Percentiles rank a stretch among this genome's conserved stretches.
These are phyloP conservation scores for Centella asiatica DNA, from an alignment of 129 eudicot species.

Conservation along the genomic window DNA sequence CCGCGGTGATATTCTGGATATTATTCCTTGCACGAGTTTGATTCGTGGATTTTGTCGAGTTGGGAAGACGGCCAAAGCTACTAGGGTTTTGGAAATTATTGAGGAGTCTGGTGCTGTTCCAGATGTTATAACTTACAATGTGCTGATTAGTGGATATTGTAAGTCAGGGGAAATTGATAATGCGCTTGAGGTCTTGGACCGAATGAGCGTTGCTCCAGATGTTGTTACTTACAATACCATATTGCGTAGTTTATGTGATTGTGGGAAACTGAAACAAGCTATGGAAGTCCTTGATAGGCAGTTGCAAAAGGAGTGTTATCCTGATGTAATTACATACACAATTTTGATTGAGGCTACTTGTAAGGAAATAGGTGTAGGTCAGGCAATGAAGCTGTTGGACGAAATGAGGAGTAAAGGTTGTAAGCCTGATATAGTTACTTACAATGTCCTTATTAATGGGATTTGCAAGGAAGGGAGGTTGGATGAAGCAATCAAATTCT, in stretches of 20 bases:
- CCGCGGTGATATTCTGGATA: conserved; percentile 70
- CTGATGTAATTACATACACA: conserved; percentile 78
- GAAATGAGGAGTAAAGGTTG: conserved; percentile 82
- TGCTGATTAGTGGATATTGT: conserved; percentile 74
- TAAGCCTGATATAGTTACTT: conserved; percentile 75
- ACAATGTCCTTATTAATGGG: conserved; percentile 76
- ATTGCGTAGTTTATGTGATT: conserved; percentile 54
- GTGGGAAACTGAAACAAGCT: conserved; percentile 67
- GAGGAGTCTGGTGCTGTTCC: conserved; percentile 84
- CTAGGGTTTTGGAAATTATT: conserved; percentile 73
- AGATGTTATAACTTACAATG: conserved; percentile 78
- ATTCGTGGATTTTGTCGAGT: conserved; percentile 63
- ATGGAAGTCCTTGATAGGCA: conserved; percentile 56
- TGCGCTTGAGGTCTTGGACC: conserved; percentile 56
- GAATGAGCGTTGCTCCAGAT: conserved; percentile 77
- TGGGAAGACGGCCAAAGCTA: conserved; percentile 51
- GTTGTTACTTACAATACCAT: conserved; percentile 78
- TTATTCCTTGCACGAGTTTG: conserved; percentile 66
- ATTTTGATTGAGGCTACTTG: conserved; percentile 82
- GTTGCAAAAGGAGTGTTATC: conserved; percentile 57
- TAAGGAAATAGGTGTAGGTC: conserved; percentile 63
- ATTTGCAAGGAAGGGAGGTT: conserved; percentile 78
- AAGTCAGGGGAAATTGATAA: conserved; percentile 54
- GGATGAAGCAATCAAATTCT: conserved; percentile 65
- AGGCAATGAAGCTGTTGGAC: conserved; percentile 82